Evolutionary conservation across 2,329 filamentous ascomycete genomes (phyloP), one percentile per base, ranked within the genome.

Genomic region (Talaromyces sp.): DNA sequence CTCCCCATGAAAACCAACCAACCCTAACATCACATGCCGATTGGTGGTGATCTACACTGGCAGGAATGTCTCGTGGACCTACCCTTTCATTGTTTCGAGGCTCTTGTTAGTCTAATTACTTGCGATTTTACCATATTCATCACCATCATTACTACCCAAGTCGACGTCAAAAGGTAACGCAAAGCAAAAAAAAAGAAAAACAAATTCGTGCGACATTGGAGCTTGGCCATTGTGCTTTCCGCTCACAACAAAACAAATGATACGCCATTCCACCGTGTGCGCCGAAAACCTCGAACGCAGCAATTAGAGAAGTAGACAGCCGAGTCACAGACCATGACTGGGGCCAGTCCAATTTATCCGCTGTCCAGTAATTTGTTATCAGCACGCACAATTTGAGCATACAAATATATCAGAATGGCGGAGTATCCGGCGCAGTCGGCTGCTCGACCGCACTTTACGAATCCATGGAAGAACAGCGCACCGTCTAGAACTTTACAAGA

Each of bases 401-500:
- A n/a, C 35, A 9, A 21, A 6, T 13, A 43, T 13, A 45, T 33
- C 33, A 57, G 31, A 11, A 69, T 70, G 67, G 62, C 64, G 25
- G 59, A 65, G 25, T 62, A 61, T 39, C 56, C 46, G 40, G 57
- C 52, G 36, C 61, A 62, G 35, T 60, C 58, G 19, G 51, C 43
- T 46, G 57, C 59, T 41, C 62, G 61, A 50, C 64, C 65, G 37
- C 60, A 63, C 40, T 68, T 68, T 41, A 63, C 64, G 39, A 63
- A 69, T 43, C 64, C 66, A 39, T 67, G 66, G 66, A 63, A 62
- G 31, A 61, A 64, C 40, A 19, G 25, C 25, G 55, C 66, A 60
- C 66, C 69, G 53, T 64, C 65, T 51, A 69, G 59, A 64, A 58
- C 59, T 41, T 64, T 69, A 52, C 66, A 68, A 53, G 66, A 71